Base-by-base conservation (phyloP, 768 basidiomycete species). In the Hydnum rufescens region DNA sequence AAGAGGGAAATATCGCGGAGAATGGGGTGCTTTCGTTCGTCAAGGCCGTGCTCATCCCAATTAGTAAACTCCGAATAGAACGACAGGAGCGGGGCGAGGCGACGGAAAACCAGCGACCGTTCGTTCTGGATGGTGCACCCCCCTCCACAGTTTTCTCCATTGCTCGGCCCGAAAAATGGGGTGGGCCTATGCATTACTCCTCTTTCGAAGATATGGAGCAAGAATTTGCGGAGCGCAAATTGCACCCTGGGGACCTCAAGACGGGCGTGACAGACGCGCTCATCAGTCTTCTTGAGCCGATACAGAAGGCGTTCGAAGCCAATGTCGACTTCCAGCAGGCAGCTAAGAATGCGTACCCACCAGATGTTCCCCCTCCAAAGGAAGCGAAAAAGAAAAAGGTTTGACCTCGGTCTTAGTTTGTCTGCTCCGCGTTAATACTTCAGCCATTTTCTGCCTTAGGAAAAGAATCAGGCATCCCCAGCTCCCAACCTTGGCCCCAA, bases 201-300 rank as follows among this genome's bases (percentile, higher is more conserved):
- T 69, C 69, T 3, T 86, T 76, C 64, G 72, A 72, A 13, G 74
- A 74, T 44, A 62, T 96, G 57, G 71, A 82, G 64, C 69, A 70
- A 19, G 86, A 82, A 51, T 99, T 89, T 62, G 75, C 70, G 29
- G 72, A 70, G 54, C 81, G 78, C 66, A 74, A 75, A 57, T 60
- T 99, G 3, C 89, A 95, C 64, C 95, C 95, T 4, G 80, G 77
- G 30, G 95, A 95, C 65, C 67, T 97, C 62, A 99, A 99, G 71
- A 65, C 64, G 3, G 73, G 77, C 0, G 85, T 93, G 16, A 73
- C 74, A 42, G 75, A 78, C 31, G 80, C 77, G 8, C 78, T 97
- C 62, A 72, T 75, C 60, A 70, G 70, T 25, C 67, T 99, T 42
- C 66, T 97, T 53, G 77, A 75, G 19, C 92, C 93, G 0, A 79